Base-by-base conservation (phyloP, 495 filamentous ascomycete species). In the Zalerion maritima region DNA sequence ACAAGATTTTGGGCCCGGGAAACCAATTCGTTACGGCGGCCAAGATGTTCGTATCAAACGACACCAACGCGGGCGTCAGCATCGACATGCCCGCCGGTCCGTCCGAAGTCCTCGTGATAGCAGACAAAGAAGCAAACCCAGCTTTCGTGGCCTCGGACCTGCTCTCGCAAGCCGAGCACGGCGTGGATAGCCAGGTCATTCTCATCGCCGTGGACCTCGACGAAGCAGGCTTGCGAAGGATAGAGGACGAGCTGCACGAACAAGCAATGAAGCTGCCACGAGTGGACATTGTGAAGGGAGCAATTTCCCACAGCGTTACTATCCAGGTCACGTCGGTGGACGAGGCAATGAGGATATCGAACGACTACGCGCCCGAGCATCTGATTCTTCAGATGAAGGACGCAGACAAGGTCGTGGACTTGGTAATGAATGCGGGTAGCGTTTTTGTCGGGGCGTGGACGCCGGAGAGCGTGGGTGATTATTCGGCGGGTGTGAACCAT, bases 61-160 rank as follows among this genome's bases (percentile, higher is more conserved):
- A 96, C 46, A 94, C 89, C 19, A 86, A 78, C 29, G 89, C 89
- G 1, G 75, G 80, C 18, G 89, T 97, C 10, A 76, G 80, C 54
- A 97, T 97, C 46, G 89, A 97, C 49, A 97, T 97, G 89, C 89
- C 89, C 7, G 89, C 89, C 21, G 89, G 89, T 6, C 89, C 89
- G 3, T 94, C 84, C 24, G 89, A 97, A 52, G 87, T 97, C 2
- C 72, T 97, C 5, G 89, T 97, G 21, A 69, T 97, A 20, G 91
- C 89, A n/a, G 89, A 97, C 60, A 71, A 74, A 52, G 58, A 70
- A 26, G 76, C 89, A 18, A 91, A 87, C 47, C 91, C 89, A 2
- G 84, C 82, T 0, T 97, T 97, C 44, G 89, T 97, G 12, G 89
- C 87, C 2, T 84, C 81, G 5, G 89, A 97, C 48, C 69, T 97